Percentiles rank a stretch among this genome's conserved stretches.
Evolutionary conservation across 2,329 filamentous ascomycete species (phyloP).

Genomic region (Fulvia fulva): DNA sequence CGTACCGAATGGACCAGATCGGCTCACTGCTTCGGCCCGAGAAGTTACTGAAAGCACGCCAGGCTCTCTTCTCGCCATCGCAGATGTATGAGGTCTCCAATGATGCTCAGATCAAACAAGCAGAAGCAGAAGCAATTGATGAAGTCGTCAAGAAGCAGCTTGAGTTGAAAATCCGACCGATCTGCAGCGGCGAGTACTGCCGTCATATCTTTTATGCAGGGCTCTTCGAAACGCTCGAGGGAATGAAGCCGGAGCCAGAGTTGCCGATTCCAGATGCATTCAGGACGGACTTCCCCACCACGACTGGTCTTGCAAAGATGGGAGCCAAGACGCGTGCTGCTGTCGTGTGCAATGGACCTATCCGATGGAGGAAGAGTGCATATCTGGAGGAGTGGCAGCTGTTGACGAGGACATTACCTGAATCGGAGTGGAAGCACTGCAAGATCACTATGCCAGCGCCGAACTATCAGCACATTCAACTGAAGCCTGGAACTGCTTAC

Average conservation of each 20-base stretch:
- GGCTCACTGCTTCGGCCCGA: conserved; percentile 65
- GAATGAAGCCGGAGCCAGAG: conserved; percentile 14
- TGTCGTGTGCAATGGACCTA: conserved; percentile 21
- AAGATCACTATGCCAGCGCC: conserved; percentile 31
- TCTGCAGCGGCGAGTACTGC: conserved; percentile 58
- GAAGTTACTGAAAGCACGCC: conserved; percentile 55
- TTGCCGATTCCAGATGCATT: conserved; percentile 21
- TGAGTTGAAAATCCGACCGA: conserved; percentile 56
- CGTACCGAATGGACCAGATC: conserved; percentile 67
- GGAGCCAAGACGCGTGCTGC: conserved; percentile 21
- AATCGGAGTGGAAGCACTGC: conserved; percentile 16
- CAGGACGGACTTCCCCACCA: conserved; percentile 25
- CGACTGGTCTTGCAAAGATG: conserved; percentile 16
- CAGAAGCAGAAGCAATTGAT: conserved; percentile 63
- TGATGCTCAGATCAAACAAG: conserved; percentile 45
- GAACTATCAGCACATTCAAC: conserved; percentile 29
- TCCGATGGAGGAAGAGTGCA: conserved; percentile 20
- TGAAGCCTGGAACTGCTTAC: conserved; percentile 28
- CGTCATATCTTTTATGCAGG: conserved; percentile 27
- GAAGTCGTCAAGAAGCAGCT: conserved; percentile 61
- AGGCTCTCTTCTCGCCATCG: conserved; percentile 20
- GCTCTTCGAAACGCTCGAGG: conserved; percentile 25
- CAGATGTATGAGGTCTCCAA: conserved; percentile 16
- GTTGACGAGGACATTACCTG: conserved; percentile 12
- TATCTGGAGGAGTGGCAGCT: conserved; percentile 26